Evolutionary conservation across 1,139 yeast species (phyloP).

Genomic region (Debaryomyces sp.): DNA sequence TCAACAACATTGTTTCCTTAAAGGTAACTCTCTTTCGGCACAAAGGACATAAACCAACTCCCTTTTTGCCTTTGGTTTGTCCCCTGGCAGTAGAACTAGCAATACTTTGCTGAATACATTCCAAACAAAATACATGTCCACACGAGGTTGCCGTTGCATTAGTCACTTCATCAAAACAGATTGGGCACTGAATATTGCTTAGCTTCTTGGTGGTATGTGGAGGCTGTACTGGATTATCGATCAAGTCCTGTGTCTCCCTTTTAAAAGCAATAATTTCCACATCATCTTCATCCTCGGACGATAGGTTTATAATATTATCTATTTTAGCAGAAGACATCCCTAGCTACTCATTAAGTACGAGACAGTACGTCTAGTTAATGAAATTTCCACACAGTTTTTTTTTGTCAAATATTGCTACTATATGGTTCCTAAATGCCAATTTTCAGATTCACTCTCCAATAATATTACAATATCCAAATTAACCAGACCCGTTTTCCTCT

Average conservation of each 20-base stretch:
- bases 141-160: conserved; percentile 47
- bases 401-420: background rate
- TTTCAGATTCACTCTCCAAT: background rate
- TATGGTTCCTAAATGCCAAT: background rate
- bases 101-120: conserved; percentile 46
- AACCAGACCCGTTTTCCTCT: background rate
- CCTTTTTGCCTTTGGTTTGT: conserved; percentile 35
- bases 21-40: conserved; percentile 45
- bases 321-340: conserved; percentile 6
- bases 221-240: conserved; percentile 30
- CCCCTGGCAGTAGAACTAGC: conserved; percentile 49
- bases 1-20: conserved; percentile 41
- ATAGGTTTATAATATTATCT: conserved; percentile 24
- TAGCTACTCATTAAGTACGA: background rate
- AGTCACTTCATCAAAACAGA: conserved; percentile 46
- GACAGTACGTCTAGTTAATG: background rate
- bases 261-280: conserved; percentile 43
- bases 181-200: conserved; percentile 47
- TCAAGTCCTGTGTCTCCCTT: conserved; percentile 37
- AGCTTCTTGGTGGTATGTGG: conserved; percentile 33
- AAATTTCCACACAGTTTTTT: background rate
- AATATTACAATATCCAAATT: background rate
- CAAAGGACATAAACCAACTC: conserved; percentile 49
- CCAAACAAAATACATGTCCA: conserved; percentile 50
- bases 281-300: conserved; percentile 37